Percentiles rank a stretch among this genome's conserved stretches.
Conservation (phyloP, 192 early-diverging fungal genomes). For the Umbelopsis sp. region DNA sequence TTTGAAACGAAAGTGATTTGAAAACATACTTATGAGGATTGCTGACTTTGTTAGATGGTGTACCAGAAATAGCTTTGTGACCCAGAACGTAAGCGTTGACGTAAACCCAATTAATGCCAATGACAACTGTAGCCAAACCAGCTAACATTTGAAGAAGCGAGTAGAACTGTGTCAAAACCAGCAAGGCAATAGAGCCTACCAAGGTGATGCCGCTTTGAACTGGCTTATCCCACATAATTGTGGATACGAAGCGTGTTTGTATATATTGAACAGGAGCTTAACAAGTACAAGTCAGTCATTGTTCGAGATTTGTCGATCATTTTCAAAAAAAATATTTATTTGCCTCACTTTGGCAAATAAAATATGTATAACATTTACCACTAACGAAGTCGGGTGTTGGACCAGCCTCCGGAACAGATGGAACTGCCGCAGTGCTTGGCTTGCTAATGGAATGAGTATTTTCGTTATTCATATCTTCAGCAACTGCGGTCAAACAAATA, state of each 20-base stretch:
- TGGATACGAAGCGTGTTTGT: constrained; percentile 25
- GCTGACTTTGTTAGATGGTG: constrained; percentile 15
- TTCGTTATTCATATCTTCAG: not conserved
- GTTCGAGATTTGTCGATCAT: too few species aligned
- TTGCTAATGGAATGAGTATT: not conserved
- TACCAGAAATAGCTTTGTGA: constrained; percentile 28
- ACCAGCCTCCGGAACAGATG: not conserved
- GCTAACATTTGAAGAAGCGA: constrained; percentile 37
- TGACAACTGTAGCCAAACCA: constrained; percentile 33
- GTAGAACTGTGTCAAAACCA: constrained; percentile 40
- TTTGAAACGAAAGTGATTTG: not conserved
- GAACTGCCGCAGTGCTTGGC: not conserved
- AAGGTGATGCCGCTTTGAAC: constrained; percentile 26
- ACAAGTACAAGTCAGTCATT: not conserved
- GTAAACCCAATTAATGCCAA: constrained; percentile 42
- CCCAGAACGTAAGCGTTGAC: constrained; percentile 37
- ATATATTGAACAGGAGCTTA: constrained; percentile 32
- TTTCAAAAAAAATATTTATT: too few species aligned
- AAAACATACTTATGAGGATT: constrained; percentile 38
- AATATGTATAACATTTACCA: too few species aligned
- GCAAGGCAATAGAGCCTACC: constrained; percentile 14
- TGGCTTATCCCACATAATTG: constrained; percentile 42
- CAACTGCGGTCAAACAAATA: not conserved
- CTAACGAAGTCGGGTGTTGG: not conserved
- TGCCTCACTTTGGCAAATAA: too few species aligned